Conservation (phyloP, 1,284 basidiomycete species). For the Ustilago curta region DNA sequence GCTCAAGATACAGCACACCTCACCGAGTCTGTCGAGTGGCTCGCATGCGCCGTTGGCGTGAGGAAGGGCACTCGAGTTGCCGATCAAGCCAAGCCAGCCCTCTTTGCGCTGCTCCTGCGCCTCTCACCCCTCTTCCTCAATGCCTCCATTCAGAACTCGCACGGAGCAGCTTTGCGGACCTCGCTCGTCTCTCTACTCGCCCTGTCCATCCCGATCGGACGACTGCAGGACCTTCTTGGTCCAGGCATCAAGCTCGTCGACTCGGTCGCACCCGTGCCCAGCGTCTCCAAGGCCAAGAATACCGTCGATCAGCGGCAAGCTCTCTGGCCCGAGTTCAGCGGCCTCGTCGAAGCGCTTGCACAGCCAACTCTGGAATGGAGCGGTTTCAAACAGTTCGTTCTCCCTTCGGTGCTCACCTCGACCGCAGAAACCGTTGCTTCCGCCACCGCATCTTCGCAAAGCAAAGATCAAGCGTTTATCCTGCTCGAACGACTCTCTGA, state of each 20-base stretch:
- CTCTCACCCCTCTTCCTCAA: conserved; percentile 44
- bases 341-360: conserved; percentile 57
- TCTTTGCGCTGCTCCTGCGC: conserved; percentile 52
- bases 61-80: conserved; percentile 63
- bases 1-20: conserved; percentile 23
- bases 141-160: conserved; percentile 15
- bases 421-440: conserved; percentile 50
- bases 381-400: conserved; percentile 62
- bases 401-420: conserved; percentile 58
- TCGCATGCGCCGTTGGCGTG: conserved; percentile 56
- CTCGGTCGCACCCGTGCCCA: conserved; percentile 35
- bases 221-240: conserved; percentile 65
- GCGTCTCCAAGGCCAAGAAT: conserved; percentile 23
- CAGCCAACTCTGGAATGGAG: conserved; percentile 54
- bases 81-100: conserved; percentile 46
- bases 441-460: conserved; percentile 17
- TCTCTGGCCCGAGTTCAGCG: conserved; percentile 56
- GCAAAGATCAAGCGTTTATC: conserved; percentile 48
- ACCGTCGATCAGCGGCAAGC: conserved; percentile 29
- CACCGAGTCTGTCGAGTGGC: conserved; percentile 54
- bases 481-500: conserved; percentile 58
- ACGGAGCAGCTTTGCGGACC: conserved; percentile 29
- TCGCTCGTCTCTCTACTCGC: conserved; percentile 54
- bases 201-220: conserved; percentile 57
- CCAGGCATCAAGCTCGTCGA: conserved; percentile 60